phyloP scores from a whole-genome alignment of 1,284 basidiomycete species.

The Cryptococcus jaspeensis region DNA sequence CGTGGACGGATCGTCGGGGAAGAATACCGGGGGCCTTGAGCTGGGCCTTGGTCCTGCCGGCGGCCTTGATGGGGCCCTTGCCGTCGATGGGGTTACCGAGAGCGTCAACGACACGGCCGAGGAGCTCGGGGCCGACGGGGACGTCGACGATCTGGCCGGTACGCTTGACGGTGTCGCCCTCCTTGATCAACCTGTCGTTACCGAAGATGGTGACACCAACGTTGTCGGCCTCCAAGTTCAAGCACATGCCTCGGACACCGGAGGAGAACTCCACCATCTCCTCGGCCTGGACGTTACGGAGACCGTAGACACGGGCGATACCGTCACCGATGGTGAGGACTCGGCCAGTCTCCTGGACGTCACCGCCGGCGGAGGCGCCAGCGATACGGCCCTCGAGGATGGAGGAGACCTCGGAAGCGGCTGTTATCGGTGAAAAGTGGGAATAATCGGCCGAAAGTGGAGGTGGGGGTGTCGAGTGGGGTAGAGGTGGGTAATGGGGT shows the following conservation, averaged over 20 bases:
- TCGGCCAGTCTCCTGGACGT: constrained; percentile 98
- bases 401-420: constrained; percentile 97
- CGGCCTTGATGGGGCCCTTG: constrained; percentile 93
- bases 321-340: constrained; percentile 99
- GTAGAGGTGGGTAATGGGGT: not conserved
- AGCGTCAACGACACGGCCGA: constrained; percentile 98
- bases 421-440: constrained; percentile 53
- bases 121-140: constrained; percentile 90
- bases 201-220: constrained; percentile 99
- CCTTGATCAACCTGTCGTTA: constrained; percentile 99
- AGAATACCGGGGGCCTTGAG: constrained; percentile 99
- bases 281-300: constrained; percentile 81
- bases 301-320: constrained; percentile 97
- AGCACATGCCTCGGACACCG: constrained; percentile 96
- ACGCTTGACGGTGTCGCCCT: constrained; percentile 99
- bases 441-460: constrained; percentile 15
- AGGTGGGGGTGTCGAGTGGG: not conserved
- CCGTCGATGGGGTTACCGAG: constrained; percentile 99
- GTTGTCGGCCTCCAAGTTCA: constrained; percentile 99
- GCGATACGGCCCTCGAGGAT: constrained; percentile 99
- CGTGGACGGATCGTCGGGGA: constrained; percentile 98
- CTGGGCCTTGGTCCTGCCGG: constrained; percentile 91
- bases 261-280: constrained; percentile 99
- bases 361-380: constrained; percentile 82
- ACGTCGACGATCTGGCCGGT: constrained; percentile 99